A percentile compares a stretch with the other conserved stretches of the same genome.
These are phyloP conservation scores for Phialophora chinensis DNA, from an alignment of 2,329 filamentous ascomycete species.

Conservation along the genomic window DNA sequence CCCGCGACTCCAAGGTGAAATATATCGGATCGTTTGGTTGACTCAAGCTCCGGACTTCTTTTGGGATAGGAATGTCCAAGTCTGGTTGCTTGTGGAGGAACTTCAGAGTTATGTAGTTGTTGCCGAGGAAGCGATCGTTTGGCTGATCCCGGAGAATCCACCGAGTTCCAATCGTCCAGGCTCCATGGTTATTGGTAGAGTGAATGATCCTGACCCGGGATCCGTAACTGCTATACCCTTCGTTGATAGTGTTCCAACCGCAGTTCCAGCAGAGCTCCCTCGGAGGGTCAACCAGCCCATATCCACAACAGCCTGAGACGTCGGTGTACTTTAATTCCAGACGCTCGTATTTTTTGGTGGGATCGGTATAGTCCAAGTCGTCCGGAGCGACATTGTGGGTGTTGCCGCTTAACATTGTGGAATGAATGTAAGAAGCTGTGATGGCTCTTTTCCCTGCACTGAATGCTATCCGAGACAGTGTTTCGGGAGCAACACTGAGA, in stretches of 20 bases:
- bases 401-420: conserved; percentile 12
- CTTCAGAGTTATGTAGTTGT: conserved; percentile 24
- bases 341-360: conserved; percentile 11
- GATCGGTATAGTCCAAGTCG: conserved; percentile 22
- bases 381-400: conserved; percentile 14
- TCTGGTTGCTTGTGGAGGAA: conserved; percentile 23
- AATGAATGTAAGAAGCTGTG: neutral
- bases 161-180: conserved; percentile 20
- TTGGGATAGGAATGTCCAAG: conserved; percentile 17
- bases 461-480: neutral
- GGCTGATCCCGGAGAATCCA: conserved; percentile 21
- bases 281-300: too few species aligned
- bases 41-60: conserved; percentile 18
- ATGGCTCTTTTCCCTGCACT: neutral
- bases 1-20: conserved; percentile 22
- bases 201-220: conserved; percentile 22
- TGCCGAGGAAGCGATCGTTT: conserved; percentile 20
- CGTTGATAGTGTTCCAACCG: neutral
- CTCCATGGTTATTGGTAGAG: conserved; percentile 1
- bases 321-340: neutral
- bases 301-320: too few species aligned
- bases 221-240: neutral
- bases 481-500: neutral
- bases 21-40: conserved; percentile 16
- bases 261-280: conserved; percentile 5